These are phyloP conservation scores for Neoscytalidium dimidiatum DNA, from an alignment of 2,329 filamentous ascomycete species.

Conservation along the genomic window DNA sequence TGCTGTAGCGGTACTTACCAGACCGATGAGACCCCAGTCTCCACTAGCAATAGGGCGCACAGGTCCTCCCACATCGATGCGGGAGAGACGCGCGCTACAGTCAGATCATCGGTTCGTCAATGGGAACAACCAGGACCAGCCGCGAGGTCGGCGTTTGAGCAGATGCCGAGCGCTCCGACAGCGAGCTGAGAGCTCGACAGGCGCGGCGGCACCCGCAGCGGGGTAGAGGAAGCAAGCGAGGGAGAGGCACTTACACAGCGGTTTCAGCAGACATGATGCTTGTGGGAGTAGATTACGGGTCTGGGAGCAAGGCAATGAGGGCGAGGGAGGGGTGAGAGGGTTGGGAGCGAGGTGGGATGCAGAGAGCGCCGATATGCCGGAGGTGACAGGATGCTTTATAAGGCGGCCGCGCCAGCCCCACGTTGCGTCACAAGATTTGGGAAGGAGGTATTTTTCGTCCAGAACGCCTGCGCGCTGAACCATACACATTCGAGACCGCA, in stretches of 20 bases:
- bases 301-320: slow-evolving; percentile 1
- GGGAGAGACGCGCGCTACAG: slow-evolving; percentile 24
- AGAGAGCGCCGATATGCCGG: slow-evolving; percentile 22
- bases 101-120: slow-evolving; percentile 21
- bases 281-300: slow-evolving; percentile 5
- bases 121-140: slow-evolving; percentile 1
- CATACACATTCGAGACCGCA: not conserved
- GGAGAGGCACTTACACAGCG: slow-evolving; percentile 29
- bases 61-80: slow-evolving; percentile 24
- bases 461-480: slow-evolving; percentile 12
- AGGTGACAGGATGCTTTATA: slow-evolving; percentile 20
- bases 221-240: slow-evolving; percentile 17
- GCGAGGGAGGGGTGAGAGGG: slow-evolving; percentile 11
- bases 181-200: slow-evolving; percentile 10
- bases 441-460: slow-evolving; percentile 18
- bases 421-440: slow-evolving; percentile 18
- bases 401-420: slow-evolving; percentile 18
- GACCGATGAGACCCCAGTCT: slow-evolving; percentile 57
- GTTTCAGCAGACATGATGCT: slow-evolving; percentile 30
- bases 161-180: slow-evolving; percentile 17
- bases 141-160: slow-evolving; percentile 3
- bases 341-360: slow-evolving; percentile 22
- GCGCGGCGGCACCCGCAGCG: slow-evolving; percentile 18
- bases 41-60: slow-evolving; percentile 30
- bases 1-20: slow-evolving; percentile 34